Percentiles rank a stretch among this genome's conserved stretches.
phyloP scores from a whole-genome alignment of 2,329 filamentous ascomycete species.

The Penicillium oxalicum region DNA sequence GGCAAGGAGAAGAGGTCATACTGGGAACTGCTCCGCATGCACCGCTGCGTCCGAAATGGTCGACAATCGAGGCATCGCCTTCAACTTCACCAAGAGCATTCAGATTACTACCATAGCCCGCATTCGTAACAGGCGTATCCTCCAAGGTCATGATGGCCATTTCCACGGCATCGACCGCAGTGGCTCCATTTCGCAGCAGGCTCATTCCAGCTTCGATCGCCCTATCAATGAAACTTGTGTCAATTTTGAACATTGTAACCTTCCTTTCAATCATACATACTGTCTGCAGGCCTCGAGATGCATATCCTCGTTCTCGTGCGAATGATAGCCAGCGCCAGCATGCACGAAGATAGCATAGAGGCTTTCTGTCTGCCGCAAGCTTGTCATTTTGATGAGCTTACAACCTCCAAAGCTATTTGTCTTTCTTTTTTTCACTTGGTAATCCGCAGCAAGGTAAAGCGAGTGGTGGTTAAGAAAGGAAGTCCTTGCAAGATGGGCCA shows the following conservation, averaged over 20 bases:
- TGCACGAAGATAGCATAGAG: slow-evolving; percentile 85
- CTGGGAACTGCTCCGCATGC: slow-evolving; percentile 86
- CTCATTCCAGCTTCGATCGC: slow-evolving; percentile 80
- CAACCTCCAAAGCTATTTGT: background rate
- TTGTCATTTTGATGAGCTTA: slow-evolving; percentile 22
- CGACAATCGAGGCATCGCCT: slow-evolving; percentile 88
- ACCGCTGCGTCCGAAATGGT: slow-evolving; percentile 84
- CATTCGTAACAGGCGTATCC: slow-evolving; percentile 92
- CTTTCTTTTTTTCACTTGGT: background rate
- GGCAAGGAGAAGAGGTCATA: slow-evolving; percentile 47
- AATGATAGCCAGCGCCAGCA: slow-evolving; percentile 92
- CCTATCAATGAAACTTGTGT: slow-evolving; percentile 41
- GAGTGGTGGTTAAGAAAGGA: background rate
- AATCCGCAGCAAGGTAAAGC: background rate
- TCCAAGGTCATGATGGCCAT: slow-evolving; percentile 82
- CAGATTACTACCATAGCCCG: slow-evolving; percentile 91
- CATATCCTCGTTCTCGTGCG: slow-evolving; percentile 71
- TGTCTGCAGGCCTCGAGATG: slow-evolving; percentile 84
- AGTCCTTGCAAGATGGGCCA: background rate
- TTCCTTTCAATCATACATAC: slow-evolving; percentile 49
- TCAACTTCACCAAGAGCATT: slow-evolving; percentile 87
- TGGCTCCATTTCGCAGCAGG: slow-evolving; percentile 69
- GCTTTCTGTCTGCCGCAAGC: slow-evolving; percentile 38
- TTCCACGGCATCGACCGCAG: slow-evolving; percentile 83
- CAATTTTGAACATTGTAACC: background rate